phyloP scores from a whole-genome alignment of 2,329 filamentous ascomycete genomes.

The Cordyceps cateniannulata region DNA sequence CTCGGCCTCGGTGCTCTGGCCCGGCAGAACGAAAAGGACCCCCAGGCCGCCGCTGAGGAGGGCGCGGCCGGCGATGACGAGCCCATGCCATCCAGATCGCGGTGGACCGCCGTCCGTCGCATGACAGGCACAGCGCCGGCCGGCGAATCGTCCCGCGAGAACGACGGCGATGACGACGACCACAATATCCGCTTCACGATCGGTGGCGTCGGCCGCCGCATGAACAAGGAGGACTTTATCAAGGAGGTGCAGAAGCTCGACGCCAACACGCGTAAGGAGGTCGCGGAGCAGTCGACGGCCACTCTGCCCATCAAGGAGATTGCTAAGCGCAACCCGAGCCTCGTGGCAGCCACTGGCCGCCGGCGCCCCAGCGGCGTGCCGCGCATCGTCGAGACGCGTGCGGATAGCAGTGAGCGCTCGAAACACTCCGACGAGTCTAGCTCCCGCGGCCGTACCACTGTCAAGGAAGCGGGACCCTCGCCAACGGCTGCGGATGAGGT shows the following conservation, averaged over 20 bases:
- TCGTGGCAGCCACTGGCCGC: background rate
- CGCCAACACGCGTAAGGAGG: slow-evolving; percentile 51
- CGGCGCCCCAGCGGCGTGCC: background rate
- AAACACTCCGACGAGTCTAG: background rate
- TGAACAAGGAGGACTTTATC: slow-evolving; percentile 78
- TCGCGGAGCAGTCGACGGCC: slow-evolving; percentile 45
- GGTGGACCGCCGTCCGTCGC: slow-evolving; percentile 4
- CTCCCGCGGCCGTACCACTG: slow-evolving; percentile 4
- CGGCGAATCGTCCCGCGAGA: slow-evolving; percentile 33
- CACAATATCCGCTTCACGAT: slow-evolving; percentile 71
- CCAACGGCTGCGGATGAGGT: slow-evolving; percentile 3
- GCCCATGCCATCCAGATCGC: background rate
- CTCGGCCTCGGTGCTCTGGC: slow-evolving; percentile 44
- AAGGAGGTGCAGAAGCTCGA: slow-evolving; percentile 67
- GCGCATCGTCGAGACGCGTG: slow-evolving; percentile 10
- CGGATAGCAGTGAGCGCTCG: background rate
- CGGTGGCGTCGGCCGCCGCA: slow-evolving; percentile 61
- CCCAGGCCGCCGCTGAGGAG: slow-evolving; percentile 23
- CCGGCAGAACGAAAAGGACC: slow-evolving; percentile 33
- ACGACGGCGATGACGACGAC: slow-evolving; percentile 63
- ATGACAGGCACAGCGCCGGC: slow-evolving; percentile 14
- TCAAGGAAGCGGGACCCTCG: slow-evolving; percentile 4
- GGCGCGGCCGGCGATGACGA: slow-evolving; percentile 26
- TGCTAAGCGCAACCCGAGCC: slow-evolving; percentile 28
- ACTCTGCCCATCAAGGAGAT: slow-evolving; percentile 42